Conservation (phyloP, 306 rosid genomes). For the Vicia faba region DNA sequence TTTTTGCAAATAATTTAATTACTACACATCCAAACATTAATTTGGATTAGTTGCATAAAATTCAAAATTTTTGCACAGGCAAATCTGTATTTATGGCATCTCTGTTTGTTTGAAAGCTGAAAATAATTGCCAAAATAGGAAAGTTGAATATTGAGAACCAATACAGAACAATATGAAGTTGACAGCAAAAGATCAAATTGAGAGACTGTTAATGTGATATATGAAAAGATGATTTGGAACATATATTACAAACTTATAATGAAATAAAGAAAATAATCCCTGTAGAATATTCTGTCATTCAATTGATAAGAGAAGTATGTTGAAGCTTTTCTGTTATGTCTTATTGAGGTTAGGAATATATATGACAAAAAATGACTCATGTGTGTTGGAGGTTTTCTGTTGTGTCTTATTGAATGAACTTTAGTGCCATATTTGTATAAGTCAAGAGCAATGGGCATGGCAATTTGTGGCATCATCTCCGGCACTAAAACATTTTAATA, state of each 20-base stretch:
- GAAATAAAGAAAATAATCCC: conserved; percentile 2
- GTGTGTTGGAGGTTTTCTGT: too few species aligned
- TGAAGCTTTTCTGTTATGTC: conserved; percentile 44
- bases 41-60: too few species aligned
- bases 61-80: not conserved
- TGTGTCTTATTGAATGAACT: not conserved
- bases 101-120: conserved; percentile 29
- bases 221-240: conserved; percentile 14
- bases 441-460: conserved; percentile 9
- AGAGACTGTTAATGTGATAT: conserved; percentile 36
- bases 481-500: not conserved
- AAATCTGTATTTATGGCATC: not conserved
- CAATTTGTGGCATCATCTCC: conserved; percentile 14
- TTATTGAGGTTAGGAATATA: conserved; percentile 12
- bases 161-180: conserved; percentile 21
- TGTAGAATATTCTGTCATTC: not conserved
- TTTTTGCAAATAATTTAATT: not conserved
- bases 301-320: conserved; percentile 13
- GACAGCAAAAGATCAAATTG: conserved; percentile 40
- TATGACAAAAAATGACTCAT: too few species aligned
- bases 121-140: not conserved
- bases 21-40: too few species aligned
- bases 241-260: conserved; percentile 29
- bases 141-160: not conserved
- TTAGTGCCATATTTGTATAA: conserved; percentile 35